phyloP scores from a whole-genome alignment of 768 basidiomycete genomes.

The Postia placenta region DNA sequence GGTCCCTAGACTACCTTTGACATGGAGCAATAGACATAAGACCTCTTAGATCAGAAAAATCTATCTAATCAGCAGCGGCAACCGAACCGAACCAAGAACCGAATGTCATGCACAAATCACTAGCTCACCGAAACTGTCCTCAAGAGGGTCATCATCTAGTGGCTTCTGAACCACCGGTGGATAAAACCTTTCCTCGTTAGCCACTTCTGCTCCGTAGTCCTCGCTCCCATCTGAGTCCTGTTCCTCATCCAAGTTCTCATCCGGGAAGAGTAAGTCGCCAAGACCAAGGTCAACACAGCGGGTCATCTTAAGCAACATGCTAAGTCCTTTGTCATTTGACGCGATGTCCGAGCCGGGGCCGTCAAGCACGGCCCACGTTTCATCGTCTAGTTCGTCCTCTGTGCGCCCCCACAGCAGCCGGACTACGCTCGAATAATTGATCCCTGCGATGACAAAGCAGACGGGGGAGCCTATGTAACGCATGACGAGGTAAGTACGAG shows the following conservation, averaged over 20 bases:
- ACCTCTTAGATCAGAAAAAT: neutral
- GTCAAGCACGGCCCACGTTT: conserved; percentile 59
- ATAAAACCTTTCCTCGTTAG: neutral
- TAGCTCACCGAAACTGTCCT: neutral
- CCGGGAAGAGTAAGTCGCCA: conserved; percentile 45
- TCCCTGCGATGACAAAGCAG: conserved; percentile 70
- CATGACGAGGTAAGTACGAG: too few species aligned
- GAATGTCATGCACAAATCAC: neutral
- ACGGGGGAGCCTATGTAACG: conserved; percentile 59
- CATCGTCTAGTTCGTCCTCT: conserved; percentile 63
- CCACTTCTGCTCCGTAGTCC: neutral
- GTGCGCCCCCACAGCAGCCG: conserved; percentile 63
- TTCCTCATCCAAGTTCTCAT: conserved; percentile 17
- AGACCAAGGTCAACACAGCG: conserved; percentile 69
- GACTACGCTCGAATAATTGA: conserved; percentile 57
- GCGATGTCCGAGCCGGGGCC: conserved; percentile 26
- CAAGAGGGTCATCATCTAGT: neutral
- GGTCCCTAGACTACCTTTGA: neutral
- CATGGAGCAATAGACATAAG: neutral
- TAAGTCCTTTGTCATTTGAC: conserved; percentile 36
- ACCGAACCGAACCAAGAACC: neutral
- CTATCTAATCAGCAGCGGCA: neutral
- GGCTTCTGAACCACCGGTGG: neutral
- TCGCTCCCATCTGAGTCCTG: neutral
- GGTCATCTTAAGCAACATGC: conserved; percentile 72